These are phyloP conservation scores for Pichia eremophila DNA, from an alignment of 805 yeast species.

Conservation along the genomic window DNA sequence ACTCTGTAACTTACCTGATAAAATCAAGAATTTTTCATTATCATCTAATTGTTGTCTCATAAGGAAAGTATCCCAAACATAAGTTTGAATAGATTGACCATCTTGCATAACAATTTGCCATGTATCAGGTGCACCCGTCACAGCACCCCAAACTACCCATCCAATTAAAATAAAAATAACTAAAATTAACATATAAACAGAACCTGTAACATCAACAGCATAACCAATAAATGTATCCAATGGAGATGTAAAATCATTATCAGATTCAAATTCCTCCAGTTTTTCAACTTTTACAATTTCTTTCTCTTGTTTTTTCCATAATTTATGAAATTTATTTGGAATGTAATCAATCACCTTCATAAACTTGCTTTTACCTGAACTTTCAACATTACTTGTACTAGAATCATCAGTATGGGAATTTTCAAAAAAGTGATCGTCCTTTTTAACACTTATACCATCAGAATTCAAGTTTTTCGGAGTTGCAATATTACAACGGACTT, in stretches of 20 bases:
- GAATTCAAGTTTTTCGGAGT: neutral
- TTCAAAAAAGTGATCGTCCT: neutral
- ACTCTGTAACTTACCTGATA: conserved; percentile 23
- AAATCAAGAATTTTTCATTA: conserved; percentile 20
- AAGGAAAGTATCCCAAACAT: conserved; percentile 32
- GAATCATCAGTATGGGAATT: neutral
- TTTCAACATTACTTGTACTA: neutral
- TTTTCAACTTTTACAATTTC: neutral
- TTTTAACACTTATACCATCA: neutral
- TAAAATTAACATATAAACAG: conserved; percentile 15
- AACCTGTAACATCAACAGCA: conserved; percentile 14
- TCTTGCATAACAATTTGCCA: conserved; percentile 37
- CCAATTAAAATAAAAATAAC: conserved; percentile 18
- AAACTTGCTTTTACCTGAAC: neutral
- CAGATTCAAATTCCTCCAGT: neutral
- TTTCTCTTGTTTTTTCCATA: neutral
- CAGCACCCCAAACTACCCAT: conserved; percentile 18
- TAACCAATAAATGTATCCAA: conserved; percentile 7
- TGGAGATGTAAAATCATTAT: conserved; percentile 5
- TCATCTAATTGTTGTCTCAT: conserved; percentile 31
- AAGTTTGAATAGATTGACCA: conserved; percentile 31
- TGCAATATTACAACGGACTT: neutral
- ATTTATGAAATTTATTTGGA: neutral
- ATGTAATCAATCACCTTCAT: neutral
- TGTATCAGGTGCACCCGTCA: conserved; percentile 23